Conservation (phyloP, 2,329 filamentous ascomycete species). For the Huntiella bhutanensis region DNA sequence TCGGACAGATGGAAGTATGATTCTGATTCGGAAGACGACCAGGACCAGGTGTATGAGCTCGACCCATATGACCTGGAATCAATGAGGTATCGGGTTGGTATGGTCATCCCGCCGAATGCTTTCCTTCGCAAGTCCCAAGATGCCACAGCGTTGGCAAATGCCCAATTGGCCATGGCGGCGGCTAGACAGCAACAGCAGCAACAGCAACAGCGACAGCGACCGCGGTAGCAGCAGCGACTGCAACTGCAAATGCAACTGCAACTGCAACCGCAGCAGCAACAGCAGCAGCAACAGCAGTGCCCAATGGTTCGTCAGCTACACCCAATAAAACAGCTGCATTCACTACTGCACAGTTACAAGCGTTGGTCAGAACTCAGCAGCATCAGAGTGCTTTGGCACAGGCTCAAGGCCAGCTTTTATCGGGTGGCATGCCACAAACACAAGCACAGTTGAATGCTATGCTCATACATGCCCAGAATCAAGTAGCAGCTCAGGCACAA, state of each 20-base stretch:
- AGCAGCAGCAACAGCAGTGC: neutral
- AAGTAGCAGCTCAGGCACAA: slow-evolving; percentile 15
- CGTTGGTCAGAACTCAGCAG: slow-evolving; percentile 11
- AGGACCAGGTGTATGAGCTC: slow-evolving; percentile 61
- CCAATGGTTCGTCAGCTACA: too few species aligned
- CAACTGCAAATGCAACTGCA: slow-evolving; percentile 10
- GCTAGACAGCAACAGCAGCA: slow-evolving; percentile 11
- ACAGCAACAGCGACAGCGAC: slow-evolving; percentile 14
- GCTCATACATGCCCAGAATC: slow-evolving; percentile 11
- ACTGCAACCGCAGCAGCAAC: slow-evolving; percentile 12
- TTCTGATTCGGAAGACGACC: slow-evolving; percentile 67
- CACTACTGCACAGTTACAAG: neutral
- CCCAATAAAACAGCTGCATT: neutral
- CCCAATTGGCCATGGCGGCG: slow-evolving; percentile 11
- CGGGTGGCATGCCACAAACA: neutral
- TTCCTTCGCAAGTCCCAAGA: slow-evolving; percentile 14
- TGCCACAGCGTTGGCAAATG: slow-evolving; percentile 14
- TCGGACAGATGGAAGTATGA: slow-evolving; percentile 72
- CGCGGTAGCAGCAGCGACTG: slow-evolving; percentile 10
- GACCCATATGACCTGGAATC: slow-evolving; percentile 48
- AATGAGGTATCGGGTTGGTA: slow-evolving; percentile 33
- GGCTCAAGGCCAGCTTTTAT: slow-evolving; percentile 14
- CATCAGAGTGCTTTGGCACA: slow-evolving; percentile 7
- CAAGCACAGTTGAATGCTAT: slow-evolving; percentile 8
- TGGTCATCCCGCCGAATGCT: slow-evolving; percentile 6